phyloP scores from a whole-genome alignment of 176 grass and related monocot species.

The Paspalum vaginatum region DNA sequence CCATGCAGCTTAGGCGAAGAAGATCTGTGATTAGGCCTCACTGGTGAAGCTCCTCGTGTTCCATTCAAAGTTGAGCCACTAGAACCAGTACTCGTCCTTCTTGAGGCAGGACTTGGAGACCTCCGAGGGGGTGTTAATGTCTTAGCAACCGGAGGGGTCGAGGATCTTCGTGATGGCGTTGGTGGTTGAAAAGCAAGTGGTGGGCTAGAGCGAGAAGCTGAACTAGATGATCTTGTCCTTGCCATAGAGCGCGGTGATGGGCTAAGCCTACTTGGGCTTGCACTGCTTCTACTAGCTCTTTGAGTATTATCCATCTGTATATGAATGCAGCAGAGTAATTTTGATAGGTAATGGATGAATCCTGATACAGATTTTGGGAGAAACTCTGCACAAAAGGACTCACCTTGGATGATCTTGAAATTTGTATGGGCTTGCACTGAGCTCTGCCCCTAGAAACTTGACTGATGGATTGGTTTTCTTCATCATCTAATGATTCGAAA shows the following conservation, averaged over 20 bases:
- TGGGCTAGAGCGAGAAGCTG: conserved; percentile 71
- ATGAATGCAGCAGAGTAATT: conserved; percentile 16
- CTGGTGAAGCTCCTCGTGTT: conserved; percentile 74
- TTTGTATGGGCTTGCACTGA: conserved; percentile 63
- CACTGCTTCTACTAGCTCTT: conserved; percentile 78
- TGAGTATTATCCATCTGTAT: conserved; percentile 69
- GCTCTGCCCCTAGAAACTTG: conserved; percentile 70
- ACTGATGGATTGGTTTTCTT: conserved; percentile 47
- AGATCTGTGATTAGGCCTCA: conserved; percentile 60
- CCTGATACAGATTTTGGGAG: conserved; percentile 21
- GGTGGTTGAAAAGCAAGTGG: conserved; percentile 50
- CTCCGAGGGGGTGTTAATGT: conserved; percentile 61
- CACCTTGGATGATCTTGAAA: conserved; percentile 76
- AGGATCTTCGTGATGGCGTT: conserved; percentile 56
- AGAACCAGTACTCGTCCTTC: conserved; percentile 78
- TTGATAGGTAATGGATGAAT: conserved; percentile 14
- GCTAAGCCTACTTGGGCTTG: conserved; percentile 82
- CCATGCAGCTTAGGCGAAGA: conserved; percentile 72
- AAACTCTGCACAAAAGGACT: conserved; percentile 20
- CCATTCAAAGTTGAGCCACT: conserved; percentile 40
- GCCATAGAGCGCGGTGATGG: conserved; percentile 62
- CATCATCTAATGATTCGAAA: conserved; percentile 86
- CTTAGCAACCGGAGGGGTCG: conserved; percentile 68
- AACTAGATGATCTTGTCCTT: conserved; percentile 67
- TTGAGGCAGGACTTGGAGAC: conserved; percentile 71